Evolutionary conservation across 1,284 basidiomycete genomes (phyloP), one percentile per base, ranked within the genome.

Genomic region (Cutaneotrichosporon sp.): DNA sequence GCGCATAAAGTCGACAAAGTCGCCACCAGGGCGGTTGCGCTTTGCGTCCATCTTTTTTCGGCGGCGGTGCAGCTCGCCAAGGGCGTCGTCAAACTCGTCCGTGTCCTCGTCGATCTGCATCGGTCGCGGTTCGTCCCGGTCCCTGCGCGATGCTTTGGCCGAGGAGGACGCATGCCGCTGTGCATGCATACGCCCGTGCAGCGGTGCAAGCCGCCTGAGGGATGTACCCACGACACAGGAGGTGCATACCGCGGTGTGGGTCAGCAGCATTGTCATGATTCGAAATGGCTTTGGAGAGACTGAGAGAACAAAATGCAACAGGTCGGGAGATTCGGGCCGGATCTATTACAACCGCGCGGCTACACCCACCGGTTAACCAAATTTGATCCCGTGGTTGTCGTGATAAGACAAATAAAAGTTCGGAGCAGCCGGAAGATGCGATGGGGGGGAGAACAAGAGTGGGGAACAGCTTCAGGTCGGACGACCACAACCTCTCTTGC

Each of bases 1-100:
- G 38, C 88, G 78, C 49, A 87, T 76, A 68, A 89, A 82, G 75
- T 93, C 90, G 13, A 91, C 79, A 66, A 91, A 92, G 3, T 80
- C 78, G 63, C 87, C 84, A 8, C 86, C 86, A 87, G 90, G 60
- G 13, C 72, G 69, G 12, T 68, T 55, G 30, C 72, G 57, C 53
- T 74, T 76, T 13, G 60, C 62, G 21, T 74, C 74, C 15, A 70
- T 65, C 44, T 67, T 66, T 44, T 66, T 59, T 48, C 66, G 67
- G 38, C 73, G 54, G 18, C 68, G 54, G 37, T 64, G 57, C 46
- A 72, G 52, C 45, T 73, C 71, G 14, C 56, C 63, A 9, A 58
- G 63, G 30, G 65, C 55, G 47, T 69, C 64, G 2, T 52, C 49
- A 50, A 73, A 70, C 15, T 58, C 60, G 18, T 62, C 59, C 10